Percentiles rank a stretch among this genome's conserved stretches.
These are phyloP conservation scores for Mortierella sp. DNA, from an alignment of 371 early-diverging fungal genomes.

Conservation along the genomic window DNA sequence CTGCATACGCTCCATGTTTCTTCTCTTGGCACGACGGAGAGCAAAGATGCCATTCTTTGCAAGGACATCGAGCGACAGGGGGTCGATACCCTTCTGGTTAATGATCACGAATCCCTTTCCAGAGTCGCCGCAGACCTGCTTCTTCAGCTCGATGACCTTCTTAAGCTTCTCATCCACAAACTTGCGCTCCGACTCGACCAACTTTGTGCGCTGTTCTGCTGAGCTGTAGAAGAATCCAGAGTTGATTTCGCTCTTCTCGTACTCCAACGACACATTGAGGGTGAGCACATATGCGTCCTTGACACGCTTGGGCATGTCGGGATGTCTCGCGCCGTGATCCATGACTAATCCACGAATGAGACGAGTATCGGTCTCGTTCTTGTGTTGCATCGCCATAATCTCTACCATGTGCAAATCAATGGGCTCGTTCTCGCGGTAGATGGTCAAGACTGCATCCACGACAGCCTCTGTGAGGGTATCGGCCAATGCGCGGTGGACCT, in stretches of 20 bases:
- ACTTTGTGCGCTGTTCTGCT: constrained; percentile 98
- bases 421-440: constrained; percentile 80
- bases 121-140: constrained; percentile 82
- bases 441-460: constrained; percentile 95
- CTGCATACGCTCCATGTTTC: constrained; percentile 99
- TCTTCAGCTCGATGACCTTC: constrained; percentile 97
- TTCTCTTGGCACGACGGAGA: constrained; percentile 99
- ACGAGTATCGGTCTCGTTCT: constrained; percentile 93
- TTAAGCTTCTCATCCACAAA: constrained; percentile 95
- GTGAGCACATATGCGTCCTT: constrained; percentile 95
- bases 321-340: constrained; percentile 99
- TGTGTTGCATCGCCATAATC: constrained; percentile 99
- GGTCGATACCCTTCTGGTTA: constrained; percentile 99
- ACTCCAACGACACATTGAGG: constrained; percentile 99
- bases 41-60: constrained; percentile 97
- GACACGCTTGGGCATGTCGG: constrained; percentile 99
- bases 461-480: constrained; percentile 95
- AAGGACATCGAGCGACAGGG: constrained; percentile 97
- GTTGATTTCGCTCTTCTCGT: constrained; percentile 99
- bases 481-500: constrained; percentile 92
- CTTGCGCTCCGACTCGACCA: constrained; percentile 98
- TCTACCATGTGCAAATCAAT: constrained; percentile 99
- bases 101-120: constrained; percentile 96
- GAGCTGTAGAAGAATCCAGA: constrained; percentile 99
- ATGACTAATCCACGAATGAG: constrained; percentile 98